Percentiles rank a stretch among this genome's conserved stretches.
Conservation (phyloP, 1,284 basidiomycete genomes). For the Apiotrichum montevideense region DNA sequence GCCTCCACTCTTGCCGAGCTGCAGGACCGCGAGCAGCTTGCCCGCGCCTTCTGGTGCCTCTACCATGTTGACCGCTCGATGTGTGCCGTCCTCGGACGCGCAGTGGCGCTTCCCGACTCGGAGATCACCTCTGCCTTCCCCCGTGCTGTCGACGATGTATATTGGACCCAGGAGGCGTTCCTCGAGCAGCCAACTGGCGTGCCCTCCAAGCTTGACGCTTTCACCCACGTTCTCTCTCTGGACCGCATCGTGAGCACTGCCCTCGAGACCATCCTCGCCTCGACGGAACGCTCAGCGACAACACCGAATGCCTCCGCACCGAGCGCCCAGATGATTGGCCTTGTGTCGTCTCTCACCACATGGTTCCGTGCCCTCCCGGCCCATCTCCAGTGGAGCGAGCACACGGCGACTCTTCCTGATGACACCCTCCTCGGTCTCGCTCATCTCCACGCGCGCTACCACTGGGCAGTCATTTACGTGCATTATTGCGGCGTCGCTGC, state of each 20-base stretch:
- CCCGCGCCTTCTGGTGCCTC: conserved; percentile 4
- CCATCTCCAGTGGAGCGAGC: conserved; percentile 61
- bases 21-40: background rate
- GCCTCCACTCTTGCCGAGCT: background rate
- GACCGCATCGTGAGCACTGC: conserved; percentile 64
- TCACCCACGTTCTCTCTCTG: conserved; percentile 61
- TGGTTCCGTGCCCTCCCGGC: conserved; percentile 68
- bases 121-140: conserved; percentile 72
- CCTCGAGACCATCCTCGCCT: conserved; percentile 63
- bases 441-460: conserved; percentile 59
- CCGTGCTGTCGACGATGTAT: conserved; percentile 51
- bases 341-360: conserved; percentile 61
- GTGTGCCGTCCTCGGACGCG: conserved; percentile 1
- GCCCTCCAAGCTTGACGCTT: conserved; percentile 51
- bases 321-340: conserved; percentile 51
- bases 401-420: conserved; percentile 47
- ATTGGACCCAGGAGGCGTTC: conserved; percentile 3
- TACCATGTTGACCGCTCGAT: conserved; percentile 60
- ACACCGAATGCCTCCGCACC: too few relatives aligned
- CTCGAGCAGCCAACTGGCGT: background rate
- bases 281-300: too few relatives aligned
- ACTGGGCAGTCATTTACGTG: conserved; percentile 60
- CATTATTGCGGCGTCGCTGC: conserved; percentile 71
- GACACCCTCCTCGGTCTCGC: conserved; percentile 62
- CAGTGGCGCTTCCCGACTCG: conserved; percentile 59